Conservation (phyloP, 2,329 filamentous ascomycete genomes). For the Diaporthe destruens region DNA sequence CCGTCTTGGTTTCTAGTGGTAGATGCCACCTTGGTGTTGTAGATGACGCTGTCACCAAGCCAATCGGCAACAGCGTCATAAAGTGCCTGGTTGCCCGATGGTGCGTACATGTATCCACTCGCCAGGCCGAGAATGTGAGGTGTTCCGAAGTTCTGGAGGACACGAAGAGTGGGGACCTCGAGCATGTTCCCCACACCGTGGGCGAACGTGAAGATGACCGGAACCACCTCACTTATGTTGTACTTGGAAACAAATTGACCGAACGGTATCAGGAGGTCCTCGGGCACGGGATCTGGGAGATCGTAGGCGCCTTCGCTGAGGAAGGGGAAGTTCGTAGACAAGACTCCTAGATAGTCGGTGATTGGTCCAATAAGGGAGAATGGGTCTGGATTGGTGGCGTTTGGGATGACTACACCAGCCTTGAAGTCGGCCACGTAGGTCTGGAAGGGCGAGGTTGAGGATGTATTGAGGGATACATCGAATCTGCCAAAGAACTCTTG, state of each 20-base stretch:
- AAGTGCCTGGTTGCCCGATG: conserved; percentile 16
- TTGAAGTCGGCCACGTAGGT: conserved; percentile 51
- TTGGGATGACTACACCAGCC: conserved; percentile 49
- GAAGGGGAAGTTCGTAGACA: conserved; percentile 53
- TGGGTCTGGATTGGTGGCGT: conserved; percentile 27
- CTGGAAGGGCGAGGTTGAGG: conserved; percentile 43
- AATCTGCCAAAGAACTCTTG: conserved; percentile 42
- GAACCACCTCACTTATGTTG: conserved; percentile 40
- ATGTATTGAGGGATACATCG: not conserved
- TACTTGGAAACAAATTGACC: conserved; percentile 61
- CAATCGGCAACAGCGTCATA: conserved; percentile 13
- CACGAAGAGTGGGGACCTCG: conserved; percentile 3
- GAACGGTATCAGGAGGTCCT: conserved; percentile 60
- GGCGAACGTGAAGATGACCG: conserved; percentile 18
- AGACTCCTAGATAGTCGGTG: conserved; percentile 48
- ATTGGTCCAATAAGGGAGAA: conserved; percentile 44
- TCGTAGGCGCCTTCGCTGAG: conserved; percentile 50
- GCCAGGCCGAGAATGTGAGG: conserved; percentile 20
- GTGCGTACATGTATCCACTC: conserved; percentile 8
- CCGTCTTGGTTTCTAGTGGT: conserved; percentile 18
- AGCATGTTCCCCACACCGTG: not conserved
- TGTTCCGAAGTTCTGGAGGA: conserved; percentile 17
- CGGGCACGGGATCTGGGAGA: conserved; percentile 43
- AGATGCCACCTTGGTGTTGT: conserved; percentile 16
- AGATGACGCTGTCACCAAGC: conserved; percentile 8